These are phyloP conservation scores for Ascochyta pisi DNA, from an alignment of 2,329 filamentous ascomycete species.

Conservation along the genomic window DNA sequence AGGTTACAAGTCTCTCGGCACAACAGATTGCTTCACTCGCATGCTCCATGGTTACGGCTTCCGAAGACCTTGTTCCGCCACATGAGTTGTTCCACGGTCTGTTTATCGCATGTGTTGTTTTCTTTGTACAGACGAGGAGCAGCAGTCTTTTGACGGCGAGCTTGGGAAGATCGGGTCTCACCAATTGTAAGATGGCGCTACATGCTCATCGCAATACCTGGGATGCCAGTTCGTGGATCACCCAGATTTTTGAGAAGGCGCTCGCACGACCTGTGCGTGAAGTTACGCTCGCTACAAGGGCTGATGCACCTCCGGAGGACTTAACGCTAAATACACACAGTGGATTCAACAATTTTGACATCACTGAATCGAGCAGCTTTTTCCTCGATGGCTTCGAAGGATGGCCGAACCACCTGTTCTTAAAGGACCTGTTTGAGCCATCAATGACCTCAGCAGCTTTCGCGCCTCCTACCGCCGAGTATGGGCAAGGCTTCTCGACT, in stretches of 20 bases:
- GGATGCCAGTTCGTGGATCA: conserved; percentile 13
- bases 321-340: neutral
- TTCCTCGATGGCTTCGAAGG: conserved; percentile 9
- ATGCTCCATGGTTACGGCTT: conserved; percentile 10
- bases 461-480: neutral
- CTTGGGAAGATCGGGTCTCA: conserved; percentile 7
- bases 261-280: neutral
- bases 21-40: conserved; percentile 10
- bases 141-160: conserved; percentile 2
- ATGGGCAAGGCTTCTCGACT: neutral
- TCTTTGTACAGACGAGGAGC: conserved; percentile 9
- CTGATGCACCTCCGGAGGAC: neutral
- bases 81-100: conserved; percentile 12
- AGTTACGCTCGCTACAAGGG: neutral
- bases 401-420: conserved; percentile 10
- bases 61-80: conserved; percentile 8
- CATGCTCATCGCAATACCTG: conserved; percentile 10
- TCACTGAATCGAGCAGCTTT: neutral
- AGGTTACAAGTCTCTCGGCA: conserved; percentile 6
- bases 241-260: conserved; percentile 9
- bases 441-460: neutral
- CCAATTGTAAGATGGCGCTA: conserved; percentile 12
- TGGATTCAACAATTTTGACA: neutral
- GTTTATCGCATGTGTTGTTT: conserved; percentile 13
- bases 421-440: conserved; percentile 7